A percentile compares a stretch with the other conserved stretches of the same genome.
Conservation (phyloP, 2,329 filamentous ascomycete genomes). For the Ceratocystis eucalypticola region DNA sequence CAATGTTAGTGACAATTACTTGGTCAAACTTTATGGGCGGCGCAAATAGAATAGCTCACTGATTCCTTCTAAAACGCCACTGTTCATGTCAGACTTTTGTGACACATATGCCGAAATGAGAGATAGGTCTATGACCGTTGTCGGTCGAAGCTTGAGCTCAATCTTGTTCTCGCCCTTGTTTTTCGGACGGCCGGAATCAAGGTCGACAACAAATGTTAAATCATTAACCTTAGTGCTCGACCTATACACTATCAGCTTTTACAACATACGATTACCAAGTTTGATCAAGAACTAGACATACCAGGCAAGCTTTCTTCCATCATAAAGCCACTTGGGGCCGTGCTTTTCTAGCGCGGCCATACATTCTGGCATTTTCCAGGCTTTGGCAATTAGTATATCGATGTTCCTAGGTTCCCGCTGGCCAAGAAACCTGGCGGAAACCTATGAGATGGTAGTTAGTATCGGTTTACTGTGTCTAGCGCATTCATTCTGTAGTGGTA, state of each 20-base stretch:
- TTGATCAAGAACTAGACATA: constrained; percentile 28
- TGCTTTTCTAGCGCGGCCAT: constrained; percentile 36
- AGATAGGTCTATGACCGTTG: constrained; percentile 54
- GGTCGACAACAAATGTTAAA: constrained; percentile 49
- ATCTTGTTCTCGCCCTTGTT: constrained; percentile 35
- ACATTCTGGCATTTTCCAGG: constrained; percentile 40
- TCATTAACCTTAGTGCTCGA: constrained; percentile 29
- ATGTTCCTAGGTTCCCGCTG: constrained; percentile 16
- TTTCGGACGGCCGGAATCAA: constrained; percentile 42
- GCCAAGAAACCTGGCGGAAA: constrained; percentile 16
- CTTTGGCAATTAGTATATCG: constrained; percentile 54
- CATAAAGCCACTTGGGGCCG: constrained; percentile 50
- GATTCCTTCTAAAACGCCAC: constrained; percentile 60
- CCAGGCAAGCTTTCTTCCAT: constrained; percentile 82
- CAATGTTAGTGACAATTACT: background rate
- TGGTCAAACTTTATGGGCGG: background rate
- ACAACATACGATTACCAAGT: background rate
- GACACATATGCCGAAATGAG: constrained; percentile 53
- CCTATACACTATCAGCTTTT: constrained; percentile 21
- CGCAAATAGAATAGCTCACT: constrained; percentile 27
- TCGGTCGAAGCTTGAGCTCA: constrained; percentile 48
- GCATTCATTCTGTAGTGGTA: background rate
- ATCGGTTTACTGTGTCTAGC: background rate
- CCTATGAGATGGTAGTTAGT: constrained; percentile 7
- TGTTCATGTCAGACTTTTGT: constrained; percentile 46